A percentile compares a stretch with the other conserved stretches of the same genome.
These are phyloP conservation scores for Claviceps fusiformis DNA, from an alignment of 2,329 filamentous ascomycete species.

Conservation along the genomic window DNA sequence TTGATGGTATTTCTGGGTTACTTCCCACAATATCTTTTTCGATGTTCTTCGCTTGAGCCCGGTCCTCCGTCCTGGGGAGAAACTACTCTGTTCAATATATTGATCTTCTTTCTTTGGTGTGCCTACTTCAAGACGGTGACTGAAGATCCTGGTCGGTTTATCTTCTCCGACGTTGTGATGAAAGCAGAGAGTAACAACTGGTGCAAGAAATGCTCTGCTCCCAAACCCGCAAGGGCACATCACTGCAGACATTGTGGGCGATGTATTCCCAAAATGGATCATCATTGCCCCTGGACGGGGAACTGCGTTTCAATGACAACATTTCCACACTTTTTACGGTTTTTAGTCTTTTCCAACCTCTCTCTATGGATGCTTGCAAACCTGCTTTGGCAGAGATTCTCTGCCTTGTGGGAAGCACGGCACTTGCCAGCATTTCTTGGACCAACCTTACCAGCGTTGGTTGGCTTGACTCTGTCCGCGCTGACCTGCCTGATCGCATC, in stretches of 20 bases:
- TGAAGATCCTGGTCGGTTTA: constrained; percentile 43
- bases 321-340: constrained; percentile 71
- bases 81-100: constrained; percentile 49
- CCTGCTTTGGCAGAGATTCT: constrained; percentile 46
- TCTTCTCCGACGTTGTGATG: constrained; percentile 25
- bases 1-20: constrained; percentile 59
- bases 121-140: constrained; percentile 52
- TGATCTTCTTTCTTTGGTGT: constrained; percentile 51
- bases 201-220: constrained; percentile 63
- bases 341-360: constrained; percentile 55
- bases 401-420: constrained; percentile 49
- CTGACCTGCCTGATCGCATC: constrained; percentile 45
- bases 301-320: constrained; percentile 76
- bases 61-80: constrained; percentile 46
- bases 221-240: constrained; percentile 66
- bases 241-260: constrained; percentile 66
- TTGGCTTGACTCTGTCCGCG: constrained; percentile 45
- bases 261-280: constrained; percentile 72
- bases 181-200: constrained; percentile 30
- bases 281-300: constrained; percentile 74
- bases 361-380: constrained; percentile 49
- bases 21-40: constrained; percentile 58
- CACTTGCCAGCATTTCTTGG: constrained; percentile 62
- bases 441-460: constrained; percentile 45
- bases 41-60: constrained; percentile 39